A percentile compares a stretch with the other conserved stretches of the same genome.
These are phyloP conservation scores for Xerocomus amazonicus DNA, from an alignment of 1,284 basidiomycete genomes.

Conservation along the genomic window DNA sequence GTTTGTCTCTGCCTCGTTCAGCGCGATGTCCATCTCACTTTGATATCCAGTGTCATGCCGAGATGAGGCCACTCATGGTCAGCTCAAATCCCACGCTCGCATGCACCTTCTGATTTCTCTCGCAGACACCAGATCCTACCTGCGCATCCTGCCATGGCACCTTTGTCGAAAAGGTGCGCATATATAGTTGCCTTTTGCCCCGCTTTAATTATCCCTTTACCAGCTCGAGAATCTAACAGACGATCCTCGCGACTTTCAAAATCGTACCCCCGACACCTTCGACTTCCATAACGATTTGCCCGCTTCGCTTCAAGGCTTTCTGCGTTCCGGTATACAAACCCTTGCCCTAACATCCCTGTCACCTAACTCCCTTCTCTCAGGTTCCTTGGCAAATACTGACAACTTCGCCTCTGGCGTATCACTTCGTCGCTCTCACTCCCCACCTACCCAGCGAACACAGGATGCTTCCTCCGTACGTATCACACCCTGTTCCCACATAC, in stretches of 20 bases:
- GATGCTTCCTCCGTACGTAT: conserved; percentile 26
- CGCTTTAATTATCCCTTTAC: background rate
- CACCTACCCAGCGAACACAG: conserved; percentile 12
- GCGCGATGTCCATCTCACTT: conserved; percentile 6
- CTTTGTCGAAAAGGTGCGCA: conserved; percentile 69
- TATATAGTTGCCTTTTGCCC: background rate
- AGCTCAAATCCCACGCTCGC: background rate
- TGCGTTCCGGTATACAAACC: conserved; percentile 23
- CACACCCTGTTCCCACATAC: background rate
- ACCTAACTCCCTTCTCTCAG: conserved; percentile 34
- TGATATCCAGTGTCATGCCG: conserved; percentile 59
- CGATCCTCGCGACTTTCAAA: conserved; percentile 65
- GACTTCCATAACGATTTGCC: conserved; percentile 36
- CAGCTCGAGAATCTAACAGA: conserved; percentile 71
- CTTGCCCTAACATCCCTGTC: background rate
- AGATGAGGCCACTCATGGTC: conserved; percentile 80
- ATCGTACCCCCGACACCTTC: conserved; percentile 24
- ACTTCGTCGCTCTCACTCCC: conserved; percentile 15
- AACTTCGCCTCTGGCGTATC: background rate
- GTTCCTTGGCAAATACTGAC: conserved; percentile 1
- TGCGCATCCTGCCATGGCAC: conserved; percentile 69
- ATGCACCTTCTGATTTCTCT: background rate
- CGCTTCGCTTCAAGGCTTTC: conserved; percentile 41
- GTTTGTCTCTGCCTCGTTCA: conserved; percentile 36
- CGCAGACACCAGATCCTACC: conserved; percentile 64